Evolutionary conservation across 2,329 filamentous ascomycete species (phyloP).

Genomic region (Alternaria conjuncta): DNA sequence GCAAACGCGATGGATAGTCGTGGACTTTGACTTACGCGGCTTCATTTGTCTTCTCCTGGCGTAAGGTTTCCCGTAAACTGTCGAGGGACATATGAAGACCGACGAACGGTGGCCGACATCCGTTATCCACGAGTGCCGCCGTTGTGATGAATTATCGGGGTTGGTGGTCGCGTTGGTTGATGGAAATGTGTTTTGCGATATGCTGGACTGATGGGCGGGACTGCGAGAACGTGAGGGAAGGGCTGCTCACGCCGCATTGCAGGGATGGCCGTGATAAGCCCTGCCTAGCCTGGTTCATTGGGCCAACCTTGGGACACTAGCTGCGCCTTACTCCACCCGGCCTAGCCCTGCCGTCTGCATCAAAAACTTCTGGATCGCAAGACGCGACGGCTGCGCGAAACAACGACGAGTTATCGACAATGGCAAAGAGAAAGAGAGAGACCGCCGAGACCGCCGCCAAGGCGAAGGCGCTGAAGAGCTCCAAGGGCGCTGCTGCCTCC

Average conservation of each 20-base stretch:
- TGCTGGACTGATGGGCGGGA: conserved; percentile 36
- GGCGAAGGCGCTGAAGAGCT: conserved; percentile 34
- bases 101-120: conserved; percentile 53
- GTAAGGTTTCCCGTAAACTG: conserved; percentile 51
- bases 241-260: conserved; percentile 20
- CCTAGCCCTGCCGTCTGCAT: conserved; percentile 28
- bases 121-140: conserved; percentile 54
- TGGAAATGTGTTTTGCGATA: conserved; percentile 41
- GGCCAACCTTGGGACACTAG: conserved; percentile 4
- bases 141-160: conserved; percentile 46
- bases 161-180: conserved; percentile 41
- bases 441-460: conserved; percentile 20
- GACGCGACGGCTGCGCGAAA: conserved; percentile 5
- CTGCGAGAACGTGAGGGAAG: conserved; percentile 35
- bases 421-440: conserved; percentile 49
- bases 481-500: conserved; percentile 30
- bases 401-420: conserved; percentile 18
- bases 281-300: conserved; percentile 22
- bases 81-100: conserved; percentile 57
- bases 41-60: conserved; percentile 51
- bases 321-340: conserved; percentile 12
- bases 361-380: conserved; percentile 27
- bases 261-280: conserved; percentile 32
- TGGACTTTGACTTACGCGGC: conserved; percentile 50
- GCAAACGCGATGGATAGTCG: conserved; percentile 21